Evolutionary conservation across 2,329 filamentous ascomycete genomes (phyloP).

Genomic region (Penicillium aurantiogriseum): DNA sequence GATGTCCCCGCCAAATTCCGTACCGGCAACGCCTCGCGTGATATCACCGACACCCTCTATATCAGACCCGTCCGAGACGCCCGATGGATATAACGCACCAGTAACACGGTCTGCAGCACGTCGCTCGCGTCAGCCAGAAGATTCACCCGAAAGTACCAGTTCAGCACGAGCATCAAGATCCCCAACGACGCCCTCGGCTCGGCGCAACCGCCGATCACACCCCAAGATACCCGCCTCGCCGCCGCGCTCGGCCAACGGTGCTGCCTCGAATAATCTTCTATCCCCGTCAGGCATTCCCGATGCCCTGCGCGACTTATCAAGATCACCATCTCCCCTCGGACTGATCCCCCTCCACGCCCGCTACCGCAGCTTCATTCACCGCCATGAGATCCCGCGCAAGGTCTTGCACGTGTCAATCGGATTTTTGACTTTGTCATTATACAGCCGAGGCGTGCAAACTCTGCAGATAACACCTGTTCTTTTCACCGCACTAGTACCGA

Average conservation of each 20-base stretch:
- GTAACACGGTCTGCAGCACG: conserved; percentile 71
- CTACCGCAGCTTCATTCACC: conserved; percentile 89
- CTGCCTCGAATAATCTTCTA: conserved; percentile 40
- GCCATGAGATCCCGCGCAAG: conserved; percentile 95
- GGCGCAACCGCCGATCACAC: conserved; percentile 37
- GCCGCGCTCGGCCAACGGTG: conserved; percentile 37
- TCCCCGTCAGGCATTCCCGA: conserved; percentile 53
- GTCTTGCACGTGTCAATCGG: conserved; percentile 92
- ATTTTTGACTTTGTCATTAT: conserved; percentile 86
- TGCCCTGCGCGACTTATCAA: conserved; percentile 83
- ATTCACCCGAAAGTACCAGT: conserved; percentile 44
- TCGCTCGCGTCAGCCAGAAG: conserved; percentile 53
- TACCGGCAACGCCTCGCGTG: conserved; percentile 79
- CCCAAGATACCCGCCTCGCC: conserved; percentile 44
- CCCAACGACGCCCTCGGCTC: conserved; percentile 14
- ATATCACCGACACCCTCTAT: conserved; percentile 84
- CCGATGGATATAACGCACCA: conserved; percentile 68
- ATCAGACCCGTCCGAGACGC: conserved; percentile 46
- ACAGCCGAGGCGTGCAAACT: conserved; percentile 74
- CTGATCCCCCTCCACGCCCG: conserved; percentile 92
- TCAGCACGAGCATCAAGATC: conserved; percentile 52
- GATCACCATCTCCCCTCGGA: conserved; percentile 87
- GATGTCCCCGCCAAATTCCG: conserved; percentile 51
- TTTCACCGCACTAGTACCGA: conserved; percentile 76
- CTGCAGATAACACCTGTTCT: conserved; percentile 78